Evolutionary conservation across 306 rosid species (phyloP).

Genomic region (Cicer chorassanicum): DNA sequence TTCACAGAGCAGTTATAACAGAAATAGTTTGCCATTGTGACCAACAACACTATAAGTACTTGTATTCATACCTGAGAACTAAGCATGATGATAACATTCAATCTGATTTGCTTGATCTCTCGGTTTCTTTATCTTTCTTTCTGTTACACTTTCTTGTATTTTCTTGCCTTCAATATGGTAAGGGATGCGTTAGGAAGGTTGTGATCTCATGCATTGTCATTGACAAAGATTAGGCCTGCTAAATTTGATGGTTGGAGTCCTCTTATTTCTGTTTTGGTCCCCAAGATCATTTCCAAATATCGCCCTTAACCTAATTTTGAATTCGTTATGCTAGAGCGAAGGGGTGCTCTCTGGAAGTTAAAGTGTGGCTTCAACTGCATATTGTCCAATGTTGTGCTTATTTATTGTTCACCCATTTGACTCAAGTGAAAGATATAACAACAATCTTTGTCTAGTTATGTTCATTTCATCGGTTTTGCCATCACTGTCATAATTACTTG

Average conservation of each 20-base stretch:
- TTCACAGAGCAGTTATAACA: not conserved
- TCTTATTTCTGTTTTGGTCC: not conserved
- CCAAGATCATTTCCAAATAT: not conserved
- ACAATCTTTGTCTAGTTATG: slow-evolving; percentile 23
- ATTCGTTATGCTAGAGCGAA: not conserved
- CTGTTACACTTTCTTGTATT: not conserved
- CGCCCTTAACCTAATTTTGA: not conserved
- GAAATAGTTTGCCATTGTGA: not conserved
- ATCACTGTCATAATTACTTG: slow-evolving; percentile 13
- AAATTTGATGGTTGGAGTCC: not conserved
- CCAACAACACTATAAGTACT: not conserved
- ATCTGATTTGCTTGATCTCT: not conserved
- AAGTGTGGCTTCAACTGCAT: not conserved
- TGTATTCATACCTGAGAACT: not conserved
- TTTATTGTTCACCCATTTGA: slow-evolving; percentile 23
- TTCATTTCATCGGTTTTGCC: slow-evolving; percentile 14
- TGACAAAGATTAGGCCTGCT: not conserved
- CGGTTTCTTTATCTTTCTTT: not conserved
- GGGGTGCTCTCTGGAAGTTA: not conserved
- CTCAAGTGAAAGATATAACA: slow-evolving; percentile 22
- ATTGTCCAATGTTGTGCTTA: slow-evolving; percentile 3
- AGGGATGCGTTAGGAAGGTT: not conserved
- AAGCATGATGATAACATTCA: not conserved
- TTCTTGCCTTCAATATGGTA: not conserved
- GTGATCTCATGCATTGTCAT: slow-evolving; percentile 27